A percentile compares a stretch with the other conserved stretches of the same genome.
Conservation (phyloP, 1,139 yeast species). For the Sugiyamaella paludigena region DNA sequence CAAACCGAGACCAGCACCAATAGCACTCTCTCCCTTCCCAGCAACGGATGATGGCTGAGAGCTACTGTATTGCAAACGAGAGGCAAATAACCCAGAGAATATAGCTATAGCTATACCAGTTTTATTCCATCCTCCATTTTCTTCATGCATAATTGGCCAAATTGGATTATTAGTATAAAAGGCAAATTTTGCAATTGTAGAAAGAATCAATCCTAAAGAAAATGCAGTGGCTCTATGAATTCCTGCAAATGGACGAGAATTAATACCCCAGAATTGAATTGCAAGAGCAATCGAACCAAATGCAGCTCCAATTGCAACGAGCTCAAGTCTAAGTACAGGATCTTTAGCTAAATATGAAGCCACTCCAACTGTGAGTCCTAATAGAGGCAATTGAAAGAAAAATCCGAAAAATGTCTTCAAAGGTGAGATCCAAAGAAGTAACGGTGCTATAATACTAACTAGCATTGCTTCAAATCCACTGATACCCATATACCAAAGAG, state of each 20-base stretch:
- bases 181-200: conserved; percentile 72
- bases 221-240: conserved; percentile 60
- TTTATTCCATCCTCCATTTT: conserved; percentile 82
- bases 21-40: conserved; percentile 33
- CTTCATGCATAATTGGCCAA: conserved; percentile 91
- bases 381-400: conserved; percentile 49
- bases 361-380: conserved; percentile 65
- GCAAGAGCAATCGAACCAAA: conserved; percentile 64
- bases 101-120: conserved; percentile 68
- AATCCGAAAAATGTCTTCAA: conserved; percentile 50
- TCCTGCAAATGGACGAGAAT: conserved; percentile 46
- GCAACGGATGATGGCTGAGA: conserved; percentile 28
- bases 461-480: conserved; percentile 87
- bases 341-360: conserved; percentile 67
- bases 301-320: conserved; percentile 64
- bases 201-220: conserved; percentile 65
- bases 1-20: conserved; percentile 64
- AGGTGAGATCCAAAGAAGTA: conserved; percentile 56
- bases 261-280: conserved; percentile 52
- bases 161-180: conserved; percentile 86
- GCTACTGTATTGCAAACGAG: conserved; percentile 36
- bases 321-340: conserved; percentile 67
- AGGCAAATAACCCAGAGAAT: conserved; percentile 57
- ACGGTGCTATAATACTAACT: conserved; percentile 55
- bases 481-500: conserved; percentile 96